Evolutionary conservation across 2,329 filamentous ascomycete genomes (phyloP).

Genomic region (Aspergillus viridinutans): DNA sequence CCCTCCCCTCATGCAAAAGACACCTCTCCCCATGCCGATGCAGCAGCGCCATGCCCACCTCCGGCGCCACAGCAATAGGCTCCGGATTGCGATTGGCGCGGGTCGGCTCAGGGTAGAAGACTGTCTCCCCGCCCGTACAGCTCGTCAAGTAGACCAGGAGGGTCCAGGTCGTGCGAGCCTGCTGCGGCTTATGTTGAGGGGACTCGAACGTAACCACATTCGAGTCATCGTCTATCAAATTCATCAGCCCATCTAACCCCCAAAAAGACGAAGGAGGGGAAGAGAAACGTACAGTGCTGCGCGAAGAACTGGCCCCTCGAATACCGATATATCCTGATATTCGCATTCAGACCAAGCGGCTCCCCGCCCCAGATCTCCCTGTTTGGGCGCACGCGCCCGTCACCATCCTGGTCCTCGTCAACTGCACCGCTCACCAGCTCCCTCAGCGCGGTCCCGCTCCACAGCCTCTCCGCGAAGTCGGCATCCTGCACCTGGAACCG

Average conservation of each 20-base stretch:
- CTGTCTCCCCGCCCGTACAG: constrained; percentile 81
- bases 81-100: constrained; percentile 47
- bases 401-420: constrained; percentile 20
- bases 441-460: constrained; percentile 70
- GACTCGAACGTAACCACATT: constrained; percentile 64
- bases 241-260: background rate
- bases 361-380: constrained; percentile 68
- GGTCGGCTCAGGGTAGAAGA: constrained; percentile 71
- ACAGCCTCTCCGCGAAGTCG: constrained; percentile 68
- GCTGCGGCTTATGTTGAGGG: constrained; percentile 35
- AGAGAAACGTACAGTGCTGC: constrained; percentile 67
- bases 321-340: constrained; percentile 87
- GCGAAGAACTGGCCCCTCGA: constrained; percentile 84
- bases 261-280: background rate
- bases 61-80: constrained; percentile 67
- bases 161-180: constrained; percentile 81
- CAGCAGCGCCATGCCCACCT: constrained; percentile 79
- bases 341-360: constrained; percentile 78
- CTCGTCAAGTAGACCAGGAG: constrained; percentile 83
- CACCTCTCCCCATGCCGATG: constrained; percentile 89
- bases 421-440: constrained; percentile 49
- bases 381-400: constrained; percentile 29
- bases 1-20: constrained; percentile 79
- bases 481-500: constrained; percentile 78
- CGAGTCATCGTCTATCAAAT: constrained; percentile 71